Evolutionary conservation across 106 monocot species (phyloP), one percentile per base, ranked within the genome.

Genomic region (Dendrobium huoshanense): DNA sequence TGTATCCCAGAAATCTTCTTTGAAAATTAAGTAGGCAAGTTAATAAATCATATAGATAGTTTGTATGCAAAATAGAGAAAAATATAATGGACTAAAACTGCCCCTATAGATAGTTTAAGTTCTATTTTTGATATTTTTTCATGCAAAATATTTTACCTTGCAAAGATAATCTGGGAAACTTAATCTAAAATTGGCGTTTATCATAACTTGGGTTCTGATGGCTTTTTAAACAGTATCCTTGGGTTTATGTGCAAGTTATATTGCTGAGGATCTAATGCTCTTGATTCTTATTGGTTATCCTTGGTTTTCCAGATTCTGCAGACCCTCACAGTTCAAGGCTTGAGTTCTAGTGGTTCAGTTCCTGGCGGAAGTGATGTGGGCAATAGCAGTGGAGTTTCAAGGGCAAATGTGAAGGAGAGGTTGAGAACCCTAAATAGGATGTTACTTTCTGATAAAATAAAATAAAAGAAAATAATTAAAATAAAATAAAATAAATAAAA

Each of bases 381-480:
- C 24, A 96, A 92, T 43, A 85, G 59, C 82, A 85, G 83, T 85
- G 88, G 88, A 49, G 67, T 86, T 44, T 88, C 88, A n/a, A 85
- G 85, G 82, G 85, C 85, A 43, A 67, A 15, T 74, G 10, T 88
- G 55, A 88, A 88, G 65, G 88, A 88, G 27, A 83, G 88, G 88
- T 88, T 40, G 31, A 19, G 31, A n/a, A 73, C 15, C 58, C 41
- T 43, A 17, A 74, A 43, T 42, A 42, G 42, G 10, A 33, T 33
- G 37, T 37, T 37, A 37, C 37, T 37, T 37, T 37, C 37, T 0
- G 3, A 37, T 37, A 37, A 37, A 37, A 37, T 37, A 37, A 37
- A 37, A 37, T 37, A 37, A 37, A 37, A 37, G 37, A 37, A 37
- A 37, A 37, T 37, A 27, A 27, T 0, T 27, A 27, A 27, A 0